Evolutionary conservation across 1,284 basidiomycete genomes (phyloP).

Genomic region (Cryptococcus sp.): DNA sequence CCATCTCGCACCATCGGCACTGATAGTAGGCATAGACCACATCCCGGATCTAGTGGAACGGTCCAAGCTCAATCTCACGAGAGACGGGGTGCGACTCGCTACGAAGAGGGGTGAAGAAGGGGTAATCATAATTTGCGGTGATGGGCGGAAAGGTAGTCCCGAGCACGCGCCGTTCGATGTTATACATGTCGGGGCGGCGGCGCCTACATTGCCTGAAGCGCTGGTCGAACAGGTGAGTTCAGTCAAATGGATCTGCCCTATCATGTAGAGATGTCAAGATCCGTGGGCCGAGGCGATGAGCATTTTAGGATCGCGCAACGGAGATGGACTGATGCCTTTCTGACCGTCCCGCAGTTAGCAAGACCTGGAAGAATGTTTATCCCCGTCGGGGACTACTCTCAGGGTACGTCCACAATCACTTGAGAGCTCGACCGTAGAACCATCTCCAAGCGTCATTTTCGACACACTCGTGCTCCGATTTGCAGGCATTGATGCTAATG

Average conservation of each 20-base stretch:
- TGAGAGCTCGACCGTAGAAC: not conserved
- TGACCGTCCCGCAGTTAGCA: constrained; percentile 63
- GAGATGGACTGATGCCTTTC: not conserved
- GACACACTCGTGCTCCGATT: not conserved
- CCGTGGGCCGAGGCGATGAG: not conserved
- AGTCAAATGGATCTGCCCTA: no score
- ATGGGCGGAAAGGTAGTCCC: constrained; percentile 71
- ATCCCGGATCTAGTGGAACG: constrained; percentile 73
- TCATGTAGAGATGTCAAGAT: not conserved
- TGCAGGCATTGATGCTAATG: not conserved
- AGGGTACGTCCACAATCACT: constrained; percentile 34
- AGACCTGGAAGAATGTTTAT: constrained; percentile 89
- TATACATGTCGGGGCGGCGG: constrained; percentile 94
- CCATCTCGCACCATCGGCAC: constrained; percentile 63
- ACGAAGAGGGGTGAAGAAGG: constrained; percentile 49
- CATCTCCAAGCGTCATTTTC: not conserved
- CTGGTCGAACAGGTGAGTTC: constrained; percentile 63
- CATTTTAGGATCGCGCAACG: not conserved
- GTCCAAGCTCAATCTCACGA: constrained; percentile 67
- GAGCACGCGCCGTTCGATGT: constrained; percentile 71
- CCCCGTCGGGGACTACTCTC: constrained; percentile 68
- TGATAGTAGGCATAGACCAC: constrained; percentile 89
- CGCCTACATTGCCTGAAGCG: constrained; percentile 69
- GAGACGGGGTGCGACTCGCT: constrained; percentile 60
- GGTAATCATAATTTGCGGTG: constrained; percentile 69